A percentile compares a stretch with the other conserved stretches of the same genome.
Conservation (phyloP, 2,329 filamentous ascomycete species). For the Epichloe glyceriae region DNA sequence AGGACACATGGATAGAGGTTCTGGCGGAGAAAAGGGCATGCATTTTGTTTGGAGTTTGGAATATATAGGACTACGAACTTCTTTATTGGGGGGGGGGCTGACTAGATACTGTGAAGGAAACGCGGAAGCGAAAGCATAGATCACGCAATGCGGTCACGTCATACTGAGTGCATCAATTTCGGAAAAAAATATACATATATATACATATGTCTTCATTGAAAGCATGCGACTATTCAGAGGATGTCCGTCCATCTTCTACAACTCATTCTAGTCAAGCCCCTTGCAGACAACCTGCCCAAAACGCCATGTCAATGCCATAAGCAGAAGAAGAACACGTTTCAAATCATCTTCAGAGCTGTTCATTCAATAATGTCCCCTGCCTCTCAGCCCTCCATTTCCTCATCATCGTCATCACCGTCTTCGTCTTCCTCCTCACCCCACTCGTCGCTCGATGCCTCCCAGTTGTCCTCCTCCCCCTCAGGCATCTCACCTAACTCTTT, state of each 20-base stretch:
- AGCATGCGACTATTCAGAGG: neutral
- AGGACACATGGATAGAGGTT: neutral
- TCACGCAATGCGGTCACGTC: too few relatives aligned
- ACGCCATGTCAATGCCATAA: constrained; percentile 13
- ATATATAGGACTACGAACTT: neutral
- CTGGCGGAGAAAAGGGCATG: neutral
- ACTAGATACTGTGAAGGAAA: neutral
- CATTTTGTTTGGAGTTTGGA: constrained; percentile 4
- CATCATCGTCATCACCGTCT: constrained; percentile 41
- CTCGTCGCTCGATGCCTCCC: constrained; percentile 40
- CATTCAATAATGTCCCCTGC: neutral
- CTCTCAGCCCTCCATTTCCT: constrained; percentile 38
- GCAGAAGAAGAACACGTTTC: neutral
- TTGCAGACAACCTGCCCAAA: constrained; percentile 4
- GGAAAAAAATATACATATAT: too few relatives aligned
- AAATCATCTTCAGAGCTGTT: neutral
- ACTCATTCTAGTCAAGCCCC: neutral
- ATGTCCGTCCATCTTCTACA: neutral
- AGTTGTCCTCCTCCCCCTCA: constrained; percentile 36
- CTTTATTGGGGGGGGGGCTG: neutral
- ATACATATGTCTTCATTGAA: neutral
- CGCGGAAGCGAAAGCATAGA: neutral
- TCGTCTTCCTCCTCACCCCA: constrained; percentile 33
- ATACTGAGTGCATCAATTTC: neutral
- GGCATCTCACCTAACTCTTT: constrained; percentile 49